Percentiles rank a stretch among this genome's conserved stretches.
Conservation (phyloP, 768 basidiomycete species). For the Serendipita sp. region DNA sequence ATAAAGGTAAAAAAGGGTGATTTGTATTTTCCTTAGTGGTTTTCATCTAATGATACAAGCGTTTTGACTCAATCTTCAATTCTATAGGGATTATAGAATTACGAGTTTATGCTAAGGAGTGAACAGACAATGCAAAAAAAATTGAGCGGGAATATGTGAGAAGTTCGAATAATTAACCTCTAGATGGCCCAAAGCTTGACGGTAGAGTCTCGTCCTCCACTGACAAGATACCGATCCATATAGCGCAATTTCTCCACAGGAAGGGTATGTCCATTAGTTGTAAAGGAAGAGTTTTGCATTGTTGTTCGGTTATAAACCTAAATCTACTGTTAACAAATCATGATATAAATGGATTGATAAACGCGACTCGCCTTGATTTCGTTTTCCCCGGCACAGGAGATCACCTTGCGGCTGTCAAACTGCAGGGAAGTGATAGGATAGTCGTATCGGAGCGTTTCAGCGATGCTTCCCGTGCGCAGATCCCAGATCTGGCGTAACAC, state of each 20-base stretch:
- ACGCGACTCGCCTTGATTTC: conserved; percentile 53
- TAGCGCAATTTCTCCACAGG: conserved; percentile 82
- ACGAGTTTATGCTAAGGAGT: not conserved
- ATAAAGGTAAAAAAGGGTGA: not conserved
- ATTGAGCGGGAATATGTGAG: not conserved
- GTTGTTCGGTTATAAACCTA: conserved; percentile 93
- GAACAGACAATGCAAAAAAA: not conserved
- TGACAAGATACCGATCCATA: conserved; percentile 89
- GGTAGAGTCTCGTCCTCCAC: conserved; percentile 75
- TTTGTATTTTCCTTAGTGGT: not conserved
- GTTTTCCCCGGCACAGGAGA: conserved; percentile 87
- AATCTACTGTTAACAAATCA: too few relatives aligned
- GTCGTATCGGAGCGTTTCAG: conserved; percentile 84
- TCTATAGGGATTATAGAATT: not conserved
- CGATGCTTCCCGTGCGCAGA: conserved; percentile 71
- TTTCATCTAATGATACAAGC: too few relatives aligned
- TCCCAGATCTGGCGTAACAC: conserved; percentile 70
- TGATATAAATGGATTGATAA: conserved; percentile 2
- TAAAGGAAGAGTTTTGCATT: conserved; percentile 68
- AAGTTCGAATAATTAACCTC: conserved; percentile 10
- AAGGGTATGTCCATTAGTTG: conserved; percentile 84
- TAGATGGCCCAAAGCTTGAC: conserved; percentile 92
- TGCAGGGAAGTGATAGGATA: conserved; percentile 85
- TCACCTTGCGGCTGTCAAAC: conserved; percentile 87
- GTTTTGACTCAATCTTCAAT: not conserved